These are phyloP conservation scores for Dipodascopsis tothii DNA, from an alignment of 805 yeast species.

Conservation along the genomic window DNA sequence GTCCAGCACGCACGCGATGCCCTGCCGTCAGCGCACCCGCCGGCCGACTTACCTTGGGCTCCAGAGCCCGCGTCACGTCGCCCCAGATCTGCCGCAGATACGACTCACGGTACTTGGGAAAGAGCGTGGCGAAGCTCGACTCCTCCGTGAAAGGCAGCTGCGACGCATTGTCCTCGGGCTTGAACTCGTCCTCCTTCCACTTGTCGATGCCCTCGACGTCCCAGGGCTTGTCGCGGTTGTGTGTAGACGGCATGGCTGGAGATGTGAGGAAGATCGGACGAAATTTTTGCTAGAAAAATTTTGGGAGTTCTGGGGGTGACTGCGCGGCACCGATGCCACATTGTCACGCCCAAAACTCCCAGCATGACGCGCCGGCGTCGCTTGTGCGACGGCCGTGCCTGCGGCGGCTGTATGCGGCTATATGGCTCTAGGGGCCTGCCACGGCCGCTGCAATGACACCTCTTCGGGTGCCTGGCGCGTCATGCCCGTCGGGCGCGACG, in stretches of 20 bases:
- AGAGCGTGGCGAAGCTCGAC: slow-evolving; percentile 85
- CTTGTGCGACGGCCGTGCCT: no score
- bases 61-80: slow-evolving; percentile 77
- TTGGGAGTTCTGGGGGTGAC: no score
- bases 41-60: slow-evolving; percentile 30
- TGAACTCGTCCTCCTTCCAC: slow-evolving; percentile 85
- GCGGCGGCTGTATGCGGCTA: no score
- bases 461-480: no score
- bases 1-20: slow-evolving; percentile 76
- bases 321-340: no score
- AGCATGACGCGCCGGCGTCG: no score
- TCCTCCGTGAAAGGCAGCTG: slow-evolving; percentile 93
- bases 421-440: no score
- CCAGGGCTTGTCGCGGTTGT: slow-evolving; percentile 82
- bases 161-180: slow-evolving; percentile 77
- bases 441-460: no score
- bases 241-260: slow-evolving; percentile 77
- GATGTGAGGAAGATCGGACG: no score
- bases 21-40: slow-evolving; percentile 32
- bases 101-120: slow-evolving; percentile 92
- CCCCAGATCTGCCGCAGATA: slow-evolving; percentile 87
- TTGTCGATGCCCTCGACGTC: slow-evolving; percentile 30
- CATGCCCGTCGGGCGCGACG: no score
- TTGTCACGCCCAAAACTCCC: no score
- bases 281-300: no score